Evolutionary conservation across 768 basidiomycete species (phyloP).

Genomic region (Kwoniella sp.): DNA sequence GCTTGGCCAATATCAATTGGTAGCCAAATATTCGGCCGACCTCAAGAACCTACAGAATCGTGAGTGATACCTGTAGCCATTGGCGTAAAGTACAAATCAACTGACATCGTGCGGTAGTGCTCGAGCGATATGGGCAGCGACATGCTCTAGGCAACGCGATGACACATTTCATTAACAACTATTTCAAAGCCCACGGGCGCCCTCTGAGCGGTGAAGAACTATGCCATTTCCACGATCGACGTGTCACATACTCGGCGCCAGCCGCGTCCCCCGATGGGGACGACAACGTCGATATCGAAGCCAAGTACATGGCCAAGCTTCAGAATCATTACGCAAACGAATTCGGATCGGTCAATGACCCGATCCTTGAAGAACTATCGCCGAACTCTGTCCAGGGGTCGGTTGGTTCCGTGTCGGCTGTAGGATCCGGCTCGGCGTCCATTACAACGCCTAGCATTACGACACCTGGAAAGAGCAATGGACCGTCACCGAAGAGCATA

Average conservation of each 20-base stretch:
- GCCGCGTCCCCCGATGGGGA: neutral
- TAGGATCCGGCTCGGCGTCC: neutral
- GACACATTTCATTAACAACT: slow-evolving; percentile 21
- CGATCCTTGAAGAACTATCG: neutral
- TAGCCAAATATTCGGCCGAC: slow-evolving; percentile 34
- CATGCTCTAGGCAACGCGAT: slow-evolving; percentile 28
- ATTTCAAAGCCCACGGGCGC: slow-evolving; percentile 4
- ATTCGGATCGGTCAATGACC: neutral
- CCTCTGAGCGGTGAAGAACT: neutral
- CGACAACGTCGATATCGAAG: neutral
- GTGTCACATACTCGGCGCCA: neutral
- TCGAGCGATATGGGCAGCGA: slow-evolving; percentile 16
- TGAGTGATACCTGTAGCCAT: no score
- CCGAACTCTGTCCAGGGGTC: neutral
- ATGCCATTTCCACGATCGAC: neutral
- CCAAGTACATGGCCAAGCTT: neutral
- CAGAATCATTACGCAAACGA: neutral
- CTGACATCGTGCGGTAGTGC: slow-evolving; percentile 5
- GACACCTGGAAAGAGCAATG: neutral
- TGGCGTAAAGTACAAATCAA: neutral
- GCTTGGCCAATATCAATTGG: slow-evolving; percentile 17
- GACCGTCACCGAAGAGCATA: neutral
- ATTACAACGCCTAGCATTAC: neutral
- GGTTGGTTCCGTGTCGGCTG: neutral
- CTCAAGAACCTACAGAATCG: slow-evolving; percentile 26